These are phyloP conservation scores for Apostasia shenzhenica DNA, from an alignment of 106 monocot genomes.

Conservation along the genomic window DNA sequence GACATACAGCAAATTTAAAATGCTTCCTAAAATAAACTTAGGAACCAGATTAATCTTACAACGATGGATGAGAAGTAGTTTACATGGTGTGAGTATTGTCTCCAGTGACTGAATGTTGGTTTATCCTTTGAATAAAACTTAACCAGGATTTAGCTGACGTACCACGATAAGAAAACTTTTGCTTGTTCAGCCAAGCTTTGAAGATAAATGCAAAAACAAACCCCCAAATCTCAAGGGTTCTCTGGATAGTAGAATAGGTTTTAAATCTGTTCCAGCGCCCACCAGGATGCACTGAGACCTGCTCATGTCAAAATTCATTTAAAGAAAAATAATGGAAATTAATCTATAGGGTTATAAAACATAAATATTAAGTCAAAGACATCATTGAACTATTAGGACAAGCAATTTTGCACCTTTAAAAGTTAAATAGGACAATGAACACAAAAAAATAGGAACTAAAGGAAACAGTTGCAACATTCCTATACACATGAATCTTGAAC, in stretches of 20 bases:
- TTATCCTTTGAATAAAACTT: too few relatives aligned
- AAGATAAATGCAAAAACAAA: conserved; percentile 86
- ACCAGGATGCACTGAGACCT: conserved; percentile 95
- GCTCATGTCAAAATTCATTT: conserved; percentile 12
- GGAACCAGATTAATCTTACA: too few relatives aligned
- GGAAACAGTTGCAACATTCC: too few relatives aligned
- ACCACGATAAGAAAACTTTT: conserved; percentile 93
- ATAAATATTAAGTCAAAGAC: neutral
- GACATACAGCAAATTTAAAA: too few relatives aligned
- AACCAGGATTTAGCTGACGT: neutral
- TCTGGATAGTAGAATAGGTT: conserved; percentile 98
- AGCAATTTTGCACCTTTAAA: too few relatives aligned
- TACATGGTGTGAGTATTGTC: too few relatives aligned
- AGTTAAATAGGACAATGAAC: too few relatives aligned
- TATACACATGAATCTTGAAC: too few relatives aligned
- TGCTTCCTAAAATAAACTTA: too few relatives aligned
- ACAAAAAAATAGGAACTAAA: too few relatives aligned
- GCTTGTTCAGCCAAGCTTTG: conserved; percentile 86
- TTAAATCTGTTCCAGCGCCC: conserved; percentile 98
- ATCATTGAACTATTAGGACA: neutral
- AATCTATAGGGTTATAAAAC: neutral
- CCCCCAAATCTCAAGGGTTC: conserved; percentile 98
- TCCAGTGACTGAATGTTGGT: too few relatives aligned
- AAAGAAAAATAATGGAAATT: neutral
- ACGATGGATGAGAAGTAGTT: too few relatives aligned